Conservation (phyloP, 116 monocot species). For the Cymodocea nodosa region DNA sequence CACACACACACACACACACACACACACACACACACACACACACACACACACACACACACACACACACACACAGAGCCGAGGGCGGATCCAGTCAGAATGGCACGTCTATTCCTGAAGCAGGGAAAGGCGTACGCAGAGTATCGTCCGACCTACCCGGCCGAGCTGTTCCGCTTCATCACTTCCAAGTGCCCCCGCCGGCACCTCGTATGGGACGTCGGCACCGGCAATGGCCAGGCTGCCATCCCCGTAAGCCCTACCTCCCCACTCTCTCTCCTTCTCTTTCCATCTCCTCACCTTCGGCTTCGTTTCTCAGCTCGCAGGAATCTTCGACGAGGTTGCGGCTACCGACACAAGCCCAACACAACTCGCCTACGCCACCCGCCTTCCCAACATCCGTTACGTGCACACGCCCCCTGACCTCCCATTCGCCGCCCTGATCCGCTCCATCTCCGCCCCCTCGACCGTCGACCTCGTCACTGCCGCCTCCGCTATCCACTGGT, state of each 20-base stretch:
- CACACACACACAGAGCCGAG: no score
- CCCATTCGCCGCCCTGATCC: slow-evolving; percentile 21
- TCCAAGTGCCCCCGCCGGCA: slow-evolving; percentile 43
- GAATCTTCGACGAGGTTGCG: slow-evolving; percentile 45
- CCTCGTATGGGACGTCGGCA: slow-evolving; percentile 89
- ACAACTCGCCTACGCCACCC: slow-evolving; percentile 36
- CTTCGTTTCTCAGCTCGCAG: slow-evolving; percentile 29
- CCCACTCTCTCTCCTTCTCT: neutral
- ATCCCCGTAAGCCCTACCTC: slow-evolving; percentile 23
- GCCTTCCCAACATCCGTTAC: slow-evolving; percentile 54
- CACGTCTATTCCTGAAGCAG: slow-evolving; percentile 67
- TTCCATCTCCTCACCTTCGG: neutral
- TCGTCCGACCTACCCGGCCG: slow-evolving; percentile 57
- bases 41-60: no score
- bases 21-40: no score
- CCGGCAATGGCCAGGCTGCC: slow-evolving; percentile 81
- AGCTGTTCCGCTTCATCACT: slow-evolving; percentile 69
- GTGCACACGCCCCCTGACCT: slow-evolving; percentile 25
- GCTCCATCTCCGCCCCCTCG: slow-evolving; percentile 22
- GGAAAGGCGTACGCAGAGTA: slow-evolving; percentile 40
- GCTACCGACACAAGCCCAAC: slow-evolving; percentile 58
- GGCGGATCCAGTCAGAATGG: slow-evolving; percentile 51
- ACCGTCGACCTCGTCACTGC: slow-evolving; percentile 64
- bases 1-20: no score
- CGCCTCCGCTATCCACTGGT: slow-evolving; percentile 84